Evolutionary conservation across 2,329 filamentous ascomycete species (phyloP).

Genomic region (Dendrostoma leiphaemia): DNA sequence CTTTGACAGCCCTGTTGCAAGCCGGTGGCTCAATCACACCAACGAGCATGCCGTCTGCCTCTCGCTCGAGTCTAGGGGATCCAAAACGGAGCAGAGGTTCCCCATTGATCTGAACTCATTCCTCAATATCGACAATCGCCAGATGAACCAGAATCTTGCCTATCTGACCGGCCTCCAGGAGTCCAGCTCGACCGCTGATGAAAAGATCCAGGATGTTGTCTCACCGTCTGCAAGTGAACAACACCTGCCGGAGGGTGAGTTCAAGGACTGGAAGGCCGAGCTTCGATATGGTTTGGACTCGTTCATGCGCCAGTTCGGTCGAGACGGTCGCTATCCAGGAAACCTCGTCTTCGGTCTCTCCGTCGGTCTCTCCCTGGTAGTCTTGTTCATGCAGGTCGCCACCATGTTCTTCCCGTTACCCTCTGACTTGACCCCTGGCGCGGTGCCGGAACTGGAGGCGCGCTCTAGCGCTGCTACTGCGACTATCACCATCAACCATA

Average conservation of each 20-base stretch:
- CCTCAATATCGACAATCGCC: constrained; percentile 48
- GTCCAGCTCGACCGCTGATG: constrained; percentile 6
- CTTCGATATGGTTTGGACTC: background rate
- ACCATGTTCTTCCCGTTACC: background rate
- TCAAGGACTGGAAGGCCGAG: background rate
- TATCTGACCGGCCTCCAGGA: constrained; percentile 41
- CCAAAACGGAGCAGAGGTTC: constrained; percentile 34
- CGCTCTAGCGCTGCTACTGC: constrained; percentile 23
- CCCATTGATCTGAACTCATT: constrained; percentile 50
- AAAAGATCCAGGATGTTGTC: constrained; percentile 3
- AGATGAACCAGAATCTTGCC: constrained; percentile 54
- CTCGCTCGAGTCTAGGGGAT: constrained; percentile 42
- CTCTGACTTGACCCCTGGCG: background rate
- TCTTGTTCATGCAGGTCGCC: background rate
- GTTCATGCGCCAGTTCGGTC: background rate
- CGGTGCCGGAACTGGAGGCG: background rate
- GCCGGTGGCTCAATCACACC: constrained; percentile 33
- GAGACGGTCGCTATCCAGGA: background rate
- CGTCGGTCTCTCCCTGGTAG: no score
- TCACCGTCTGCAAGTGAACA: background rate
- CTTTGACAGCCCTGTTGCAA: constrained; percentile 29
- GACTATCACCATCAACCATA: constrained; percentile 35
- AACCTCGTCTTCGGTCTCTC: no score
- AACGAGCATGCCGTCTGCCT: constrained; percentile 45
- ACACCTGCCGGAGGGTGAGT: background rate